These are phyloP conservation scores for Salicornia ramosissima DNA, from an alignment of 148 eudicot species.

Conservation along the genomic window DNA sequence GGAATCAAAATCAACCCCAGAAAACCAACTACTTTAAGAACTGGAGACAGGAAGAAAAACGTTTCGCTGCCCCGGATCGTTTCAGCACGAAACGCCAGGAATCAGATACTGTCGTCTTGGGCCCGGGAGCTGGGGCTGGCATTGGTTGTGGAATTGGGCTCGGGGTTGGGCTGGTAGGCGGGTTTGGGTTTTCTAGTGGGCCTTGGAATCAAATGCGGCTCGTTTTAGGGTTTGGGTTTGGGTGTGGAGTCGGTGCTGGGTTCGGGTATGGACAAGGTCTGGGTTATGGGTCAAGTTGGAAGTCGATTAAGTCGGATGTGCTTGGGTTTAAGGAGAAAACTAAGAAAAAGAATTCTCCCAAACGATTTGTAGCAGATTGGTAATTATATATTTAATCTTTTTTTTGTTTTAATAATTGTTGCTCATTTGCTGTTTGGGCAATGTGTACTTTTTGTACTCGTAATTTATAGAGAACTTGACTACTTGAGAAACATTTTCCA, in stretches of 20 bases:
- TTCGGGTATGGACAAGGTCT: constrained; percentile 56
- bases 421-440: too few relatives aligned
- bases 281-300: constrained; percentile 42
- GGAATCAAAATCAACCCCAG: constrained; percentile 25
- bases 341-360: neutral
- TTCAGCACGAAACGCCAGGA: constrained; percentile 13
- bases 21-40: constrained; percentile 19
- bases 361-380: neutral
- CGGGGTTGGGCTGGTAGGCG: constrained; percentile 60
- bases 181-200: constrained; percentile 43
- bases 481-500: too few relatives aligned
- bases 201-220: constrained; percentile 48
- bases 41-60: constrained; percentile 26
- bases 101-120: constrained; percentile 22
- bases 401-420: too few relatives aligned
- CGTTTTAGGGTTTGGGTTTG: constrained; percentile 55
- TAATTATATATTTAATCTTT: too few relatives aligned
- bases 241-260: constrained; percentile 64
- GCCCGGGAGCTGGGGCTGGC: constrained; percentile 63
- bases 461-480: too few relatives aligned
- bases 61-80: constrained; percentile 20
- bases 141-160: constrained; percentile 62
- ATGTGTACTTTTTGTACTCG: too few relatives aligned
- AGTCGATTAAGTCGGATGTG: constrained; percentile 24
- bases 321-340: constrained; percentile 27